Percentiles rank a stretch among this genome's conserved stretches.
Evolutionary conservation across 257 asterid species (phyloP).

Genomic region (Apocynum venetum): DNA sequence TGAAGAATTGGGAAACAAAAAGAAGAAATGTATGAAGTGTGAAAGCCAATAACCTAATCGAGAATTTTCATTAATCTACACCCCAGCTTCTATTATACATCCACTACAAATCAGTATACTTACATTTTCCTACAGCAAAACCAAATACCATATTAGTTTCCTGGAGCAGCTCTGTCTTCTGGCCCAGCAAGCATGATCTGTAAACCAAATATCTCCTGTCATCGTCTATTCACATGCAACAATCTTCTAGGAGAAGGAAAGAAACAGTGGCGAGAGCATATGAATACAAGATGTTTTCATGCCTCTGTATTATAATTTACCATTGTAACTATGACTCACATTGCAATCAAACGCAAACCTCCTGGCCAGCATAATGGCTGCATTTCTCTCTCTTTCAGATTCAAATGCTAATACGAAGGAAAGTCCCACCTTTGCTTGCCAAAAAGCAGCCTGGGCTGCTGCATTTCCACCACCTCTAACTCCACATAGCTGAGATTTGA

Average conservation of each 20-base stretch:
- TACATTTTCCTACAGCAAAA: conserved; percentile 31
- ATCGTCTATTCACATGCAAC: background rate
- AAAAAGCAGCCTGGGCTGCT: conserved; percentile 86
- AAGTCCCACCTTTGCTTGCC: conserved; percentile 65
- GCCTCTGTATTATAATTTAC: background rate
- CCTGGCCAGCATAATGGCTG: conserved; percentile 92
- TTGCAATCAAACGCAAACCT: conserved; percentile 87
- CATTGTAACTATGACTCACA: conserved; percentile 39
- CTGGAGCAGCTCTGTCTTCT: conserved; percentile 53
- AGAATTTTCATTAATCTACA: conserved; percentile 22
- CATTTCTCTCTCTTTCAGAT: conserved; percentile 80
- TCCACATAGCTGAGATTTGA: conserved; percentile 66
- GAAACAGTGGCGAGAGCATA: background rate
- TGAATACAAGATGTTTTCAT: conserved; percentile 1
- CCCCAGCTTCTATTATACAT: conserved; percentile 30
- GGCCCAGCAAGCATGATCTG: conserved; percentile 88
- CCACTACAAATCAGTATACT: conserved; percentile 30
- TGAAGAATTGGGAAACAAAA: conserved; percentile 15
- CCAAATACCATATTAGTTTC: conserved; percentile 24
- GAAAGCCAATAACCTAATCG: conserved; percentile 24
- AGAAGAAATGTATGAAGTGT: background rate
- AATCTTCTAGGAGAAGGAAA: background rate
- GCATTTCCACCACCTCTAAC: conserved; percentile 95
- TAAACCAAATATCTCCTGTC: background rate
- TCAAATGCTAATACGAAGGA: conserved; percentile 81